These are phyloP conservation scores for Penicillium hesseltinei DNA, from an alignment of 2,329 filamentous ascomycete species.

Conservation along the genomic window DNA sequence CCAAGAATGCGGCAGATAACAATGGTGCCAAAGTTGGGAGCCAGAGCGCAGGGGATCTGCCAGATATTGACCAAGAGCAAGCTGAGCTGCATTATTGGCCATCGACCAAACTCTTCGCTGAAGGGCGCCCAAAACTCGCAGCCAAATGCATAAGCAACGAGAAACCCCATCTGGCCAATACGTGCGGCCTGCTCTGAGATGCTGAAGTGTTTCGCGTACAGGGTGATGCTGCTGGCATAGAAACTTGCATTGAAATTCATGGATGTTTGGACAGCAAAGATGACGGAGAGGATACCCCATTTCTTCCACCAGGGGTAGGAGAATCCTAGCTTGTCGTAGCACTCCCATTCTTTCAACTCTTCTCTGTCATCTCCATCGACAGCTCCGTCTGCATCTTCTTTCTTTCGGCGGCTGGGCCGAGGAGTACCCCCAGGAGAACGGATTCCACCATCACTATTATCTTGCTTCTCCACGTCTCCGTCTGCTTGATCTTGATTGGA, in stretches of 20 bases:
- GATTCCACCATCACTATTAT: conserved; percentile 8
- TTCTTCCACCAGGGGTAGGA: conserved; percentile 62
- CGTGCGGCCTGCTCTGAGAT: conserved; percentile 67
- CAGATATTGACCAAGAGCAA: conserved; percentile 74
- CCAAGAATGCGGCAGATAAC: conserved; percentile 67
- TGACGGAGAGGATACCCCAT: conserved; percentile 66
- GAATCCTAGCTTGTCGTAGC: conserved; percentile 64
- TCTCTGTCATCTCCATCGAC: conserved; percentile 21
- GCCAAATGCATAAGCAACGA: conserved; percentile 76
- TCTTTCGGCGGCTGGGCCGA: conserved; percentile 8
- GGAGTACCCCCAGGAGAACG: conserved; percentile 16
- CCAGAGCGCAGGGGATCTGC: conserved; percentile 68
- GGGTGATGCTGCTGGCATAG: conserved; percentile 65
- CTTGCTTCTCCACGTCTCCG: conserved; percentile 22
- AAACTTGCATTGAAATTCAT: conserved; percentile 77
- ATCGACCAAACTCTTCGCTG: conserved; percentile 77
- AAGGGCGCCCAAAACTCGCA: conserved; percentile 86
- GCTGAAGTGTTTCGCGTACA: conserved; percentile 63
- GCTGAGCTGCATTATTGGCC: conserved; percentile 70
- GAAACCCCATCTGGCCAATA: conserved; percentile 71
- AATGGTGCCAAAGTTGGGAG: conserved; percentile 67
- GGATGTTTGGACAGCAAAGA: conserved; percentile 69
- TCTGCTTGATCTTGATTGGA: conserved; percentile 5
- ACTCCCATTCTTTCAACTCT: conserved; percentile 55
- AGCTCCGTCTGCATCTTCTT: conserved; percentile 11